A percentile compares a stretch with the other conserved stretches of the same genome.
phyloP scores from a whole-genome alignment of 1,139 yeast genomes.

The Kluyveromyces sp. region DNA sequence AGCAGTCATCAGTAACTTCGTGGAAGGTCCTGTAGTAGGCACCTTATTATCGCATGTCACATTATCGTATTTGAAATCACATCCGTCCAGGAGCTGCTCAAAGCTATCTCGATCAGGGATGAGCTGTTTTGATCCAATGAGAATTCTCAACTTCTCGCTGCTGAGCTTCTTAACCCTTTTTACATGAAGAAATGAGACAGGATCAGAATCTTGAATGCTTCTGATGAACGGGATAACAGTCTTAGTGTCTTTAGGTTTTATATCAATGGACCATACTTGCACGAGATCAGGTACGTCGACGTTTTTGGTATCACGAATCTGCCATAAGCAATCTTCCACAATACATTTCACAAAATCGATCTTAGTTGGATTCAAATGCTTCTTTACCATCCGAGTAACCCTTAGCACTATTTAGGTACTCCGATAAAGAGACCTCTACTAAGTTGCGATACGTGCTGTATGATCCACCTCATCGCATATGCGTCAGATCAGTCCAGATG shows the following conservation, averaged over 20 bases:
- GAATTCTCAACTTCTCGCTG: constrained; percentile 27
- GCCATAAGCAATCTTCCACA: constrained; percentile 43
- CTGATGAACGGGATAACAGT: constrained; percentile 31
- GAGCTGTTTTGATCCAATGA: constrained; percentile 31
- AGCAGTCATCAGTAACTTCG: constrained; percentile 51
- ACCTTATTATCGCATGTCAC: constrained; percentile 32
- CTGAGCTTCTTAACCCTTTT: constrained; percentile 36
- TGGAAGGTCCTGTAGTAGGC: constrained; percentile 50
- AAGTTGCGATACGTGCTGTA: too few relatives aligned
- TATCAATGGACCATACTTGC: constrained; percentile 51
- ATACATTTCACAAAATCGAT: constrained; percentile 47
- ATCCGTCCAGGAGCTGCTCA: constrained; percentile 14
- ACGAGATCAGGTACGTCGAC: constrained; percentile 35
- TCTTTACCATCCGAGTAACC: constrained; percentile 33
- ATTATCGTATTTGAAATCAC: constrained; percentile 21
- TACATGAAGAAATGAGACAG: constrained; percentile 37
- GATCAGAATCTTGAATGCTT: constrained; percentile 31
- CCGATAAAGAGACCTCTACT: too few relatives aligned
- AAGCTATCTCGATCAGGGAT: constrained; percentile 18
- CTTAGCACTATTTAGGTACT: too few relatives aligned
- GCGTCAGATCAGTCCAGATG: not conserved
- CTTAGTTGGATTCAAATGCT: constrained; percentile 27
- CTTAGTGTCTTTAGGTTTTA: constrained; percentile 40
- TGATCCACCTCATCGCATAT: constrained; percentile 2
- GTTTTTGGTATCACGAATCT: constrained; percentile 35